A percentile compares a stretch with the other conserved stretches of the same genome.
Evolutionary conservation across 1,284 basidiomycete species (phyloP).

Genomic region (Meripilus lineatus): DNA sequence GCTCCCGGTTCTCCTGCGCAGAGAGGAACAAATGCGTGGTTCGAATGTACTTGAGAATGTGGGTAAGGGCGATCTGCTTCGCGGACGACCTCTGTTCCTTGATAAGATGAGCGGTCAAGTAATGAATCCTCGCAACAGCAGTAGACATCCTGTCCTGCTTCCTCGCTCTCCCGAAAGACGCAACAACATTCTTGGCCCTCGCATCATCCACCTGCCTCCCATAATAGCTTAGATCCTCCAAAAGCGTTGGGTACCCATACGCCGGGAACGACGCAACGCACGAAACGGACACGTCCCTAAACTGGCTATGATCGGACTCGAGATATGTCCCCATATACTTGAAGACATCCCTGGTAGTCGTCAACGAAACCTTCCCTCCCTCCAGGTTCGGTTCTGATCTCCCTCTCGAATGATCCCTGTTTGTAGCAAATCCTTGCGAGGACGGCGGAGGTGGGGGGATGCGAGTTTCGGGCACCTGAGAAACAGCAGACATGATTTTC

Average conservation of each 20-base stretch:
- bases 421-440: slow-evolving; percentile 46
- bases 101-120: slow-evolving; percentile 77
- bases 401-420: slow-evolving; percentile 67
- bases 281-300: slow-evolving; percentile 82
- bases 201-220: no score
- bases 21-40: slow-evolving; percentile 79
- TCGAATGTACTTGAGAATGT: slow-evolving; percentile 83
- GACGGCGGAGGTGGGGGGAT: no score
- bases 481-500: slow-evolving; percentile 78
- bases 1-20: slow-evolving; percentile 68
- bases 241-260: slow-evolving; percentile 71
- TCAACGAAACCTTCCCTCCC: slow-evolving; percentile 69
- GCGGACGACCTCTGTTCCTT: slow-evolving; percentile 67
- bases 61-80: slow-evolving; percentile 70
- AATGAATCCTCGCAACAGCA: slow-evolving; percentile 87
- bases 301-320: slow-evolving; percentile 78
- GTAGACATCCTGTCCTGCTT: slow-evolving; percentile 83
- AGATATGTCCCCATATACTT: slow-evolving; percentile 84
- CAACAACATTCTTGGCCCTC: slow-evolving; percentile 44
- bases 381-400: slow-evolving; percentile 71
- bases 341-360: slow-evolving; percentile 79
- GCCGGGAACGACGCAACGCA: slow-evolving; percentile 86
- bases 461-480: slow-evolving; percentile 62
- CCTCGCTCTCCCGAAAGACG: slow-evolving; percentile 51
- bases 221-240: slow-evolving; percentile 84